These are phyloP conservation scores for Neolentinus lepideus DNA, from an alignment of 1,284 basidiomycete genomes.

Conservation along the genomic window DNA sequence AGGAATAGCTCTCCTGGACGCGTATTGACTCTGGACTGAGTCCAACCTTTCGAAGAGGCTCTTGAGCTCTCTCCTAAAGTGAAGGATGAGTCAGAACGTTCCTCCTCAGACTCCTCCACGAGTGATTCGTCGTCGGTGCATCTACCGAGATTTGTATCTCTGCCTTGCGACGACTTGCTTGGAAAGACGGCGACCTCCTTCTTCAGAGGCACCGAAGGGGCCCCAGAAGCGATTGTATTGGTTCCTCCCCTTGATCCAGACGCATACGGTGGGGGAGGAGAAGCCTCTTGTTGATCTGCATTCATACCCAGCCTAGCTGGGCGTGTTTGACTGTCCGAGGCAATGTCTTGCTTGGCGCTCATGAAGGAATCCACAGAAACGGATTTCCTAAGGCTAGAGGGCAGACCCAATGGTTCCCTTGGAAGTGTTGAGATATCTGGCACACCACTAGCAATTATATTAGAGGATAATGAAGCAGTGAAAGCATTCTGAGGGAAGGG, in stretches of 20 bases:
- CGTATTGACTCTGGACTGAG: neutral
- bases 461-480: slow-evolving; percentile 7
- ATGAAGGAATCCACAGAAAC: slow-evolving; percentile 71
- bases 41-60: slow-evolving; percentile 9
- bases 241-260: neutral
- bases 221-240: slow-evolving; percentile 1
- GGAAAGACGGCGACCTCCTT: neutral
- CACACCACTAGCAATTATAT: slow-evolving; percentile 11
- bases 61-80: slow-evolving; percentile 23
- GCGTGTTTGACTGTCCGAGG: slow-evolving; percentile 25
- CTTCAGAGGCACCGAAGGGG: neutral
- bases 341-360: slow-evolving; percentile 28
- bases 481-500: slow-evolving; percentile 14
- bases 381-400: slow-evolving; percentile 54
- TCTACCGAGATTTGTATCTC: slow-evolving; percentile 49
- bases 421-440: slow-evolving; percentile 3
- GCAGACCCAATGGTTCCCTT: slow-evolving; percentile 15
- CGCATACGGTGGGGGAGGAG: neutral
- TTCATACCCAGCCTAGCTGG: slow-evolving; percentile 26
- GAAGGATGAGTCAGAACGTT: slow-evolving; percentile 34
- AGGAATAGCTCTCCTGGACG: slow-evolving; percentile 1
- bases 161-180: slow-evolving; percentile 29
- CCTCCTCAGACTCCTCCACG: slow-evolving; percentile 45
- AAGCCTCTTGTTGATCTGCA: neutral
- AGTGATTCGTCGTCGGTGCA: slow-evolving; percentile 29